These are phyloP conservation scores for Porogramme epimiltina DNA, from an alignment of 1,284 basidiomycete species.

Conservation along the genomic window DNA sequence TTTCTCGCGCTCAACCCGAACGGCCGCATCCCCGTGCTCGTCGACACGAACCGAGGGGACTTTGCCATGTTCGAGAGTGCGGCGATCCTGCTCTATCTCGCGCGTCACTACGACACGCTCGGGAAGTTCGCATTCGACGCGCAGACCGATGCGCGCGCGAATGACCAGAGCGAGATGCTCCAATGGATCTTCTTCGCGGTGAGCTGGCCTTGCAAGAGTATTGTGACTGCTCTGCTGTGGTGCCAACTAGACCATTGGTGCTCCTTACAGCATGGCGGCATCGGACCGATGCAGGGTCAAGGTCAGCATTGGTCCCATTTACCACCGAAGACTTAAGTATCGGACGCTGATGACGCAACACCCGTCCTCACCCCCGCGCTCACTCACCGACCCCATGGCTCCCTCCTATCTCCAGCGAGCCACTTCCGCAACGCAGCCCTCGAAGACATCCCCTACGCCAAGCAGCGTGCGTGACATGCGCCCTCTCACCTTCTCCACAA, in stretches of 20 bases:
- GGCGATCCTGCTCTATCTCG: slow-evolving; percentile 55
- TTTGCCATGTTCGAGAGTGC: slow-evolving; percentile 57
- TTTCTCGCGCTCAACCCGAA: slow-evolving; percentile 60
- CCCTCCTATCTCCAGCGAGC: slow-evolving; percentile 41
- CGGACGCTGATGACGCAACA: slow-evolving; percentile 4
- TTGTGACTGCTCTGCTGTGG: not conserved
- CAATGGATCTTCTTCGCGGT: slow-evolving; percentile 82
- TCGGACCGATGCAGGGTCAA: slow-evolving; percentile 78
- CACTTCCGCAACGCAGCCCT: slow-evolving; percentile 57
- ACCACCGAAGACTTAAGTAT: not conserved
- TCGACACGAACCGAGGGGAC: slow-evolving; percentile 37
- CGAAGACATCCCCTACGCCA: slow-evolving; percentile 66
- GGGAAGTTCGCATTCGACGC: slow-evolving; percentile 49
- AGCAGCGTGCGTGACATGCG: slow-evolving; percentile 44
- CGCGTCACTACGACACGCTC: slow-evolving; percentile 43
- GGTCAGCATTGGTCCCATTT: slow-evolving; percentile 12
- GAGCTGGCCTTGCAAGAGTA: slow-evolving; percentile 23
- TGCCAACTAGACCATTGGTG: not conserved
- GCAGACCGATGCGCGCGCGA: slow-evolving; percentile 30
- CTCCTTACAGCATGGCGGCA: slow-evolving; percentile 53
- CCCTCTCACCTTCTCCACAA: not conserved
- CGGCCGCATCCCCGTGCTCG: slow-evolving; percentile 55
- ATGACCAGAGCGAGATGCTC: slow-evolving; percentile 55
- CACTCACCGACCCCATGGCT: not conserved
- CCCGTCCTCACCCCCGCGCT: not conserved